Evolutionary conservation across 805 yeast genomes (phyloP).

Genomic region (Schwanniomyces pseudopolymorphus): DNA sequence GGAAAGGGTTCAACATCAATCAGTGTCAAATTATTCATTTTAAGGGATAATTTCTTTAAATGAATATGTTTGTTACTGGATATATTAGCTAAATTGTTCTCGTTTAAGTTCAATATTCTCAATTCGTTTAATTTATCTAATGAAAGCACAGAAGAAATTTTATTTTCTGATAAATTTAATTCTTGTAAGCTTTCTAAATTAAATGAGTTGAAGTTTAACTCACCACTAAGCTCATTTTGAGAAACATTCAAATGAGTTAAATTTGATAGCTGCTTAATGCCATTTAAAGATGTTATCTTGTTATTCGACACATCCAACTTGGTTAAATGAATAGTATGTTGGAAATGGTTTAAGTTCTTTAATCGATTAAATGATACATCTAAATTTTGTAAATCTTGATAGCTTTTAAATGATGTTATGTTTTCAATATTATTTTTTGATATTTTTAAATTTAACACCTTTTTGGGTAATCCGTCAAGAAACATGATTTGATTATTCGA

Average conservation of each 20-base stretch:
- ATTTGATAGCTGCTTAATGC: slow-evolving; percentile 38
- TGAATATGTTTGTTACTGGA: slow-evolving; percentile 17
- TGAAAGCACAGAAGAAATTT: slow-evolving; percentile 30
- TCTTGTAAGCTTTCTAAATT: slow-evolving; percentile 43
- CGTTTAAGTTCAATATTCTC: slow-evolving; percentile 40
- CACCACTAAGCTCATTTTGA: slow-evolving; percentile 39
- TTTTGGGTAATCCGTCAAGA: slow-evolving; percentile 46
- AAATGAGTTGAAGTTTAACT: slow-evolving; percentile 32
- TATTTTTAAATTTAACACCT: slow-evolving; percentile 37
- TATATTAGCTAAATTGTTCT: slow-evolving; percentile 32
- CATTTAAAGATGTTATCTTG: slow-evolving; percentile 31
- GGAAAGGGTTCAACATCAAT: slow-evolving; percentile 37
- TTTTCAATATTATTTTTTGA: slow-evolving; percentile 39
- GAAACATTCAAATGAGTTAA: slow-evolving; percentile 42
- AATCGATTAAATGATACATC: slow-evolving; percentile 40
- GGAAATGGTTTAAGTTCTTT: slow-evolving; percentile 34
- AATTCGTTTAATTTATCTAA: slow-evolving; percentile 35
- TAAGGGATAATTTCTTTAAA: slow-evolving; percentile 39
- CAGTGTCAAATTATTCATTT: slow-evolving; percentile 32
- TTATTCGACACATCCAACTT: slow-evolving; percentile 40
- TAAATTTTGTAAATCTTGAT: slow-evolving; percentile 42
- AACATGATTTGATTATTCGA: slow-evolving; percentile 42
- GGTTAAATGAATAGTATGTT: slow-evolving; percentile 40
- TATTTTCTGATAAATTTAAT: slow-evolving; percentile 43
- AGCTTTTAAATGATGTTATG: slow-evolving; percentile 40